These are phyloP conservation scores for Pleurotus ostreatus DNA, from an alignment of 768 basidiomycete genomes.

Conservation along the genomic window DNA sequence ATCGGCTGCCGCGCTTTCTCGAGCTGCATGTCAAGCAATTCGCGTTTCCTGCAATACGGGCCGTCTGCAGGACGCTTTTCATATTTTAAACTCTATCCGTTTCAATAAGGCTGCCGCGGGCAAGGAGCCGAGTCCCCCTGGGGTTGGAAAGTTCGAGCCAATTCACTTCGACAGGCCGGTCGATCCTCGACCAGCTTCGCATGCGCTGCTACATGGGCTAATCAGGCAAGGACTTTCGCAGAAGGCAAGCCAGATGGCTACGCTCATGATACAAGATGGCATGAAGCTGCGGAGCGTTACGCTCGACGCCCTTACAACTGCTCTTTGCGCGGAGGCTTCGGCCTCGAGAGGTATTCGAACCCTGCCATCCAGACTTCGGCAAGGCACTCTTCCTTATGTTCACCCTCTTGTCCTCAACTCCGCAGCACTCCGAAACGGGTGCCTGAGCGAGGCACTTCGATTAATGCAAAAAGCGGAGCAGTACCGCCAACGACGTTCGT, in stretches of 20 bases:
- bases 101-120: constrained; percentile 26
- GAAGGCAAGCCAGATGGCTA: constrained; percentile 46
- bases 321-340: constrained; percentile 11
- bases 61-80: constrained; percentile 46
- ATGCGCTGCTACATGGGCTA: constrained; percentile 62
- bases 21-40: constrained; percentile 42
- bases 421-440: constrained; percentile 30
- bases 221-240: constrained; percentile 45
- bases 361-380: constrained; percentile 9
- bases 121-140: constrained; percentile 11
- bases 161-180: constrained; percentile 45
- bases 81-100: constrained; percentile 56
- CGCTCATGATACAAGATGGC: constrained; percentile 50
- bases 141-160: constrained; percentile 28
- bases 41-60: constrained; percentile 38
- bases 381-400: constrained; percentile 11
- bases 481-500: constrained; percentile 49
- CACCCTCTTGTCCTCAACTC: constrained; percentile 26
- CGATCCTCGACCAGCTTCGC: constrained; percentile 57
- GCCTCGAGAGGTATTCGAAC: constrained; percentile 11
- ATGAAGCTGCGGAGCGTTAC: constrained; percentile 47
- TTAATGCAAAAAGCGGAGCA: constrained; percentile 52
- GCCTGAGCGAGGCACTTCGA: constrained; percentile 46
- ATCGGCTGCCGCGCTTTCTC: constrained; percentile 18
- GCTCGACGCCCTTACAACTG: constrained; percentile 31